Base-by-base conservation (phyloP, 257 asterid species). In the Phtheirospermum japonicum region DNA sequence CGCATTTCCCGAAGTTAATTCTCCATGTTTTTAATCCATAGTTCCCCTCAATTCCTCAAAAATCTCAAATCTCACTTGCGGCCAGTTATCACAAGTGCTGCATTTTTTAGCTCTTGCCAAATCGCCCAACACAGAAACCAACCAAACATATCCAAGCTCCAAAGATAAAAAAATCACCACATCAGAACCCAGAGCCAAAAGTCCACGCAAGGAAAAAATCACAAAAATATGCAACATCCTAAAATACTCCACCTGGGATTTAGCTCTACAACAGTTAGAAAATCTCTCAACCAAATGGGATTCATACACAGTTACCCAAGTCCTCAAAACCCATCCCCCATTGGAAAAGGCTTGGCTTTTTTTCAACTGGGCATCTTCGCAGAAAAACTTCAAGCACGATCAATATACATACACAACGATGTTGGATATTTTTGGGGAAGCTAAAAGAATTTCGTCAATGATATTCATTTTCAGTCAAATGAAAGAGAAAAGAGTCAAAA, bases 381-480 rank as follows among this genome's bases (percentile, higher is more conserved):
- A 66, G 54, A 73, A 69, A 60, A 82, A 71, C 4, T 86, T 89
- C 76, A 86, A 81, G 87, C 99, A 89, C 75, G 99, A 89, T 59
- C 95, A 89, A 10, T 92, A 76, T 65, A 89, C 99, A 30, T 92
- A 82, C 70, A 92, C 99, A 9, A 92, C 99, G 8, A 92, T 92
- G 96, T 19, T 89, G 85, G 97, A 92, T 73, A 92, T 92, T 19
- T 89, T 92, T 53, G 99, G 99, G 61, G 99, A 92, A 75, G 96
- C 97, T 5, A 48, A 80, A 76, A 76, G 97, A 70, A 80, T 89
- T 40, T 66, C 86, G 2, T 89, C 96, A 4, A 92, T 92, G 99
- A 83, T 76, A 74, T 75, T 63, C 67, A 77, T 92, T 14, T 86
- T 83, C 59, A 67, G 70, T 57, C 89, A 72, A 72, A 92, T 92